These are phyloP conservation scores for Trichoderma atroviride DNA, from an alignment of 2,329 filamentous ascomycete genomes.

Conservation along the genomic window DNA sequence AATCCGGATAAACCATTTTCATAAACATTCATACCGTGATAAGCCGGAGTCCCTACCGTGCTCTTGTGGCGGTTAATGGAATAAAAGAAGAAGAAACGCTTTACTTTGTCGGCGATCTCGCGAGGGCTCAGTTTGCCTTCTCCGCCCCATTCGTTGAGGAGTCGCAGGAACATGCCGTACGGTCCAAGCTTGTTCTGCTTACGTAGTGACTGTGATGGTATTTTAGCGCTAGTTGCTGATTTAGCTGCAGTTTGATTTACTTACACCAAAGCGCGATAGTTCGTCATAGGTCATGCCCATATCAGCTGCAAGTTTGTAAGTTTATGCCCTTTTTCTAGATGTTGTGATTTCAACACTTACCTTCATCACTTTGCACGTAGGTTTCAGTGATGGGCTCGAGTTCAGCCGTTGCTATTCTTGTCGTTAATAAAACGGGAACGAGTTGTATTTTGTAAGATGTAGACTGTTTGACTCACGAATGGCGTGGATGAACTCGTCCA, in stretches of 20 bases:
- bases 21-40: background rate
- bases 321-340: slow-evolving; percentile 25
- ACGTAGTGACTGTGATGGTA: slow-evolving; percentile 36
- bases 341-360: slow-evolving; percentile 28
- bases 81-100: background rate
- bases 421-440: background rate
- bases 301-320: slow-evolving; percentile 1
- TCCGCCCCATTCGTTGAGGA: slow-evolving; percentile 44
- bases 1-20: too few relatives aligned
- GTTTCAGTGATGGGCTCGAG: slow-evolving; percentile 5
- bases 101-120: slow-evolving; percentile 42
- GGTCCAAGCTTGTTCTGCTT: slow-evolving; percentile 49
- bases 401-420: slow-evolving; percentile 1
- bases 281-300: slow-evolving; percentile 14
- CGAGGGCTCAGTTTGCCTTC: slow-evolving; percentile 35
- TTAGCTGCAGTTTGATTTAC: background rate
- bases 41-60: background rate
- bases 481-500: slow-evolving; percentile 64
- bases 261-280: slow-evolving; percentile 1
- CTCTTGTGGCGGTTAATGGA: background rate
- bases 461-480: slow-evolving; percentile 42
- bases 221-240: background rate
- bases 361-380: slow-evolving; percentile 15
- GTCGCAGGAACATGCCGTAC: slow-evolving; percentile 44
- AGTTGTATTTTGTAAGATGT: background rate